Conservation (phyloP, 164 flowering plant genomes). For the Magnolia sinica region DNA sequence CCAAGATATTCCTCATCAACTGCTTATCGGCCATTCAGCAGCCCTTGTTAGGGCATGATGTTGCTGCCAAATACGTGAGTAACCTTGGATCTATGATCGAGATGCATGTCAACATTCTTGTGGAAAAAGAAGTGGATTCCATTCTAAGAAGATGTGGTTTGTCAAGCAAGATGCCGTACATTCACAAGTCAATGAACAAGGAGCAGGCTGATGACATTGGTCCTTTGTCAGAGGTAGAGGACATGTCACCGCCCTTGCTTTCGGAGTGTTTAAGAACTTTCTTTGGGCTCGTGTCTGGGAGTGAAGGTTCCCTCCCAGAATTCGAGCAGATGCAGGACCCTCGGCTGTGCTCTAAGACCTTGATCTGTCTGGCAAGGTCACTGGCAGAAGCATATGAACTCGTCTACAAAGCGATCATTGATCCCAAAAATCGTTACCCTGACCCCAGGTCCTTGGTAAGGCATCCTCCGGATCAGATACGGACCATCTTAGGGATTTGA, state of each 20-base stretch:
- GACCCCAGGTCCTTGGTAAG: conserved; percentile 90
- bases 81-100: conserved; percentile 69
- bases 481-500: conserved; percentile 89
- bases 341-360: conserved; percentile 68
- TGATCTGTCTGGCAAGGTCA: conserved; percentile 52
- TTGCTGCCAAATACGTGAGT: conserved; percentile 61
- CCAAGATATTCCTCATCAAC: conserved; percentile 89
- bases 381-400: conserved; percentile 79
- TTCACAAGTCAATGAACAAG: conserved; percentile 31
- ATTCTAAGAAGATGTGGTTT: conserved; percentile 73
- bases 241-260: conserved; percentile 60
- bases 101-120: conserved; percentile 48
- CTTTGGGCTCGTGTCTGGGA: conserved; percentile 76
- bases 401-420: conserved; percentile 69
- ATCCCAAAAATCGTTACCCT: conserved; percentile 66
- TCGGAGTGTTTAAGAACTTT: conserved; percentile 70
- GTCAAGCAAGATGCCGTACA: conserved; percentile 51
- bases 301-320: conserved; percentile 79
- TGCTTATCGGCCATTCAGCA: conserved; percentile 87
- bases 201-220: conserved; percentile 8
- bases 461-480: conserved; percentile 91
- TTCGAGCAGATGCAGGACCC: conserved; percentile 93
- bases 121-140: conserved; percentile 71
- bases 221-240: conserved; percentile 67
- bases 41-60: conserved; percentile 70